Evolutionary conservation across 305 asterid genomes (phyloP), one percentile per base, ranked within the genome.

Genomic region (Fraxinus ornus): DNA sequence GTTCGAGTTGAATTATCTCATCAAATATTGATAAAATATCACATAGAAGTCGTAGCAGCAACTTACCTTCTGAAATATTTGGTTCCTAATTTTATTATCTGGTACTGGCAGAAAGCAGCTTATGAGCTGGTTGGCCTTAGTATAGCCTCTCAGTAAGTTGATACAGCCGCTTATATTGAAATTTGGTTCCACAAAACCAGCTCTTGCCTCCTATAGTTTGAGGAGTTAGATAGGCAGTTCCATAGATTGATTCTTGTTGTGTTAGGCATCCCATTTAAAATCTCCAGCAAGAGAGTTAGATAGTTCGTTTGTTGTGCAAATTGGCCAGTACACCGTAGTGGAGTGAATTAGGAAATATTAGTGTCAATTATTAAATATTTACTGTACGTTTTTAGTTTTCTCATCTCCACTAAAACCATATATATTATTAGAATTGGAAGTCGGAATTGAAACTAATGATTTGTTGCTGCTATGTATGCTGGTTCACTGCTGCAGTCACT

Each of bases 61-160:
- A 55, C 24, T 52, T 52, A 4, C 66, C 66, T 55, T 17, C 22
- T 55, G 24, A 52, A 52, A 52, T 52, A 52, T 52, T 47, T n/a
- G 64, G 64, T 49, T 49, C 62, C 62, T 15, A 49, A 15, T 49
- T 49, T 49, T 17, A n/a, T n/a, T n/a, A 52, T 5, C 64, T 52
- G 24, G 24, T n/a, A n/a, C 44, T 21, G n/a, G 68, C 68, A 19
- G 68, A 57, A 19, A 57, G 28, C 68, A 19, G 68, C 68, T 57
- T 57, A 19, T 9, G 89, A 88, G 91, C 90, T 90, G 93, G 80
- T 86, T 85, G 93, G 91, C 90, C 83, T 4, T 81, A 90, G 87
- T 80, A 26, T 15, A 76, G 88, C 90, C 90, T 78, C 79, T 83
- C 88, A 85, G 89, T 86, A 90, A 88, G 91, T 87, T 81, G 17